Evolutionary conservation across 805 yeast species (phyloP), one percentile per base, ranked within the genome.

Genomic region (Pichia sporocuriosa): DNA sequence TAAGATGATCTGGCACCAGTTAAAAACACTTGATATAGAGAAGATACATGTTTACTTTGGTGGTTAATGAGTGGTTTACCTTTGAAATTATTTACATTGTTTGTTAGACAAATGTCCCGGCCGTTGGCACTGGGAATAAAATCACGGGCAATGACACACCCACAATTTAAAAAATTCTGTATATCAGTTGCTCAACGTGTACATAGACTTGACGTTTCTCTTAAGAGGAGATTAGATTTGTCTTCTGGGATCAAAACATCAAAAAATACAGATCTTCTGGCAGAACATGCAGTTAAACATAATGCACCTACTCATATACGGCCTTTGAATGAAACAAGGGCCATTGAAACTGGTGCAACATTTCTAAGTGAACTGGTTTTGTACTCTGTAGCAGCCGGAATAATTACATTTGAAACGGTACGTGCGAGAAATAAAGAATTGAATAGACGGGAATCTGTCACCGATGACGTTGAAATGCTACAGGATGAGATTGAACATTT

Each of bases 51-150:
- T n/a, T n/a, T n/a, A n/a, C n/a, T n/a, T n/a, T n/a, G n/a, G n/a
- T n/a, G n/a, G n/a, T n/a, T n/a, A 16, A 83, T 84, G 93, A 84
- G 90, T 64, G 77, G 83, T 21, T 72, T 85, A 28, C 87, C 89
- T 9, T 68, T 84, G 37, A 85, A 85, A 57, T 63, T 85, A 50
- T 76, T 86, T 10, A 73, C 89, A 20, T 70, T 85, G 40, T 69
- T 84, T 40, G 75, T 84, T 6, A 63, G 89, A 47, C 85, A 90
- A 28, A 66, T 85, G 32, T 81, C 94, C 28, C 84, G 82, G 57
- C 95, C 95, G 1, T 70, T 85, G 24, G 86, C 90, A 4, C 79
- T 70, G 43, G 67, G 77, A 2, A 67, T 86, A 42, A 86, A 84
- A 56, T 66, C 75, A 15, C 87, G 82, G 54, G 93, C 95, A 15